Base-by-base conservation (phyloP, 306 rosid species). In the Dryas octopetala region DNA sequence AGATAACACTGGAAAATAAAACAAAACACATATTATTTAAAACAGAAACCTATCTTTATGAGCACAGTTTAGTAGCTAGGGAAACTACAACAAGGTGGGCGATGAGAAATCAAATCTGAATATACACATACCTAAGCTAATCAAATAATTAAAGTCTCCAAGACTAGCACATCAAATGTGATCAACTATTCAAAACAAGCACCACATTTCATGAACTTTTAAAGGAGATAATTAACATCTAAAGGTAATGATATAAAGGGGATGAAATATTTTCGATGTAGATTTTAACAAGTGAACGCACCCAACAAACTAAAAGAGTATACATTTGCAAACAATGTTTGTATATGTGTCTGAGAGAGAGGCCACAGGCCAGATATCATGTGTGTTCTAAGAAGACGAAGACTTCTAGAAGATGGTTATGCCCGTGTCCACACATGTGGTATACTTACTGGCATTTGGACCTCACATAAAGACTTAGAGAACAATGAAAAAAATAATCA, bases 1-100 rank as follows among this genome's bases (percentile, higher is more conserved):
- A 19, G 97, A 92, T 83, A 92, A 74, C 80, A 84, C 97, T 90
- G 83, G 43, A 43, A 59, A 44, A 73, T 48, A 44, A 43, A 70
- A 70, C 32, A 10, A 49, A 48, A 12, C 38, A 43, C 19, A 10
- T 70, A 4, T 11, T 61, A 70, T 11, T 12, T 7, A 12, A 6
- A 13, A 52, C 11, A 51, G 2, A 14, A 0, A 28, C 15, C 9
- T 11, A 9, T 68, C 6, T 45, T 9, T 10, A 7, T 68, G 61
- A 52, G 32, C 73, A 28, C 15, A 26, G 46, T 50, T 16, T 32
- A 15, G 38, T 57, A 9, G 38, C 47, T 12, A 9, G 73, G 48
- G 0, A 28, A 50, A 9, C 23, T 28, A 50, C 9, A 0, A 28
- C 23, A 68, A 69, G 59, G 59, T 62, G 66, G 23, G 43, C 5